Conservation (phyloP, 1,284 basidiomycete genomes). For the Moesziomyces globuligerus region DNA sequence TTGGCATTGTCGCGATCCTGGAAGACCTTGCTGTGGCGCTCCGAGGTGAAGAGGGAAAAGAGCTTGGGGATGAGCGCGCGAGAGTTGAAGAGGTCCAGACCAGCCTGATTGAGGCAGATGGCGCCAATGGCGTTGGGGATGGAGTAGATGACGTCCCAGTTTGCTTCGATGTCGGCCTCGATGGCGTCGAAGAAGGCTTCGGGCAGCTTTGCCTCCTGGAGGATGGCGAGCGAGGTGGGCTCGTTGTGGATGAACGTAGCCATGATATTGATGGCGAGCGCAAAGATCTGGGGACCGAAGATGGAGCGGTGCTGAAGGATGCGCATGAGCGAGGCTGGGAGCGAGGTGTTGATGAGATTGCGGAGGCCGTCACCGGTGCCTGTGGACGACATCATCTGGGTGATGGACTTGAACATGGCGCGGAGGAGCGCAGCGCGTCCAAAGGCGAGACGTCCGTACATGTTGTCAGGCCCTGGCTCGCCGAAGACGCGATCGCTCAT, state of each 20-base stretch:
- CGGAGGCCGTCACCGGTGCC: constrained; percentile 88
- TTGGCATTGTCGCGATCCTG: constrained; percentile 93
- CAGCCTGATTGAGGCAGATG: constrained; percentile 89
- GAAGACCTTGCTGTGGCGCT: constrained; percentile 84
- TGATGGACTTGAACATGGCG: constrained; percentile 89
- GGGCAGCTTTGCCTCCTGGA: constrained; percentile 91
- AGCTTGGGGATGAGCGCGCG: constrained; percentile 84
- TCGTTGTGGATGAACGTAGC: constrained; percentile 99
- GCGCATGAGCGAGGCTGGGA: constrained; percentile 85
- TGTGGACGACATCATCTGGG: constrained; percentile 95
- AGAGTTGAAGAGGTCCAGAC: constrained; percentile 80
- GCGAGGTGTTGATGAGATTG: constrained; percentile 89
- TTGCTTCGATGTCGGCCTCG: constrained; percentile 79
- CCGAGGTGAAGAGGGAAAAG: constrained; percentile 85
- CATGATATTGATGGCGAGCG: constrained; percentile 88
- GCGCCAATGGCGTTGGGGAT: constrained; percentile 97
- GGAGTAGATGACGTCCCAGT: constrained; percentile 81
- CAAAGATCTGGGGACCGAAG: constrained; percentile 88
- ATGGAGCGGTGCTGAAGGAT: constrained; percentile 83
- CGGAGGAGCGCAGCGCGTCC: constrained; percentile 75
- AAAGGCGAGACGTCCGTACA: constrained; percentile 61
- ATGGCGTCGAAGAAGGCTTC: constrained; percentile 87
- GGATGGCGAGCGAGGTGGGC: constrained; percentile 88
- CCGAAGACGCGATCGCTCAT: constrained; percentile 72
- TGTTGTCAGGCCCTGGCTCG: constrained; percentile 43